Evolutionary conservation across 345 rosid genomes (phyloP).

Genomic region (Salix koriyanagi): DNA sequence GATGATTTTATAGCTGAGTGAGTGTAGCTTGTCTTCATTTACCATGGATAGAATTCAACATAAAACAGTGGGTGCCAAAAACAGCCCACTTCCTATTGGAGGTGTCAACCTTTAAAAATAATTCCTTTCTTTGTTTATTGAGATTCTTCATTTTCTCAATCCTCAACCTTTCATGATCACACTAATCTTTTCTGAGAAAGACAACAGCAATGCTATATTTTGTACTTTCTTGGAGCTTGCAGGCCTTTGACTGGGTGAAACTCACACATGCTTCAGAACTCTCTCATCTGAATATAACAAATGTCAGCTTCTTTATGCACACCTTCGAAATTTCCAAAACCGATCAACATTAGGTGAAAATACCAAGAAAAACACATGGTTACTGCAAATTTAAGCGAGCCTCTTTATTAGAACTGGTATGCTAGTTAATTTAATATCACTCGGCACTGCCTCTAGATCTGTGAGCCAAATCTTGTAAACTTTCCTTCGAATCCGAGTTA

Average conservation of each 20-base stretch:
- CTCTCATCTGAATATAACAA: not conserved
- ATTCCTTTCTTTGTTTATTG: not conserved
- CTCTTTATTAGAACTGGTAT: not conserved
- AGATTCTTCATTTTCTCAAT: not conserved
- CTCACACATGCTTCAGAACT: not conserved
- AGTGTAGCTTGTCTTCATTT: not conserved
- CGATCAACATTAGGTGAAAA: not conserved
- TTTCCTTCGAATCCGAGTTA: not conserved
- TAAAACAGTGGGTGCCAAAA: not conserved
- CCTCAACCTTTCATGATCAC: not conserved
- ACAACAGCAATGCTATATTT: conserved; percentile 18
- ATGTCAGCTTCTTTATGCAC: not conserved
- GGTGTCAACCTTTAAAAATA: not conserved
- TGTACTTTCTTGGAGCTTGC: conserved; percentile 30
- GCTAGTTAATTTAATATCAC: not conserved
- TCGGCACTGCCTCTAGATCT: not conserved
- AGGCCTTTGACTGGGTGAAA: conserved; percentile 15
- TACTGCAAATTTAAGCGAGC: not conserved
- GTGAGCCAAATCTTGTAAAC: not conserved
- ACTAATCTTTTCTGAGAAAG: conserved; percentile 1
- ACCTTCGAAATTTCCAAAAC: not conserved
- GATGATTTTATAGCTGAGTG: not conserved
- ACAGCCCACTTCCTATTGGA: not conserved
- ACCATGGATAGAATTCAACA: not conserved
- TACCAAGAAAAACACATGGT: not conserved